Conservation (phyloP, 2,329 filamentous ascomycete species). For the Monosporascus sp. region DNA sequence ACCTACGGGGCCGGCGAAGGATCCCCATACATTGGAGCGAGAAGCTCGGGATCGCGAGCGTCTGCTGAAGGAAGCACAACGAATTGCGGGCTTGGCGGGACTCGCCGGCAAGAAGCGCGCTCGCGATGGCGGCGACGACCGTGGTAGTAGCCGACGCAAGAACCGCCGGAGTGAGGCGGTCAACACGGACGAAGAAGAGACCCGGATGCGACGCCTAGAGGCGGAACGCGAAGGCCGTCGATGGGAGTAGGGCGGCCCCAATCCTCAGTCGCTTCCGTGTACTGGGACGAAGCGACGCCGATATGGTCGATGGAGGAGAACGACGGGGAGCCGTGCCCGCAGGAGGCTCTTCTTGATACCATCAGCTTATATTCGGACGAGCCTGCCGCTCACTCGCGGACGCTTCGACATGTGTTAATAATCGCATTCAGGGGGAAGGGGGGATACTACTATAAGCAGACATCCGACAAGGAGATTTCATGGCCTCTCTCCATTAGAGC, state of each 20-base stretch:
- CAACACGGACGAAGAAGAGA: conserved; percentile 44
- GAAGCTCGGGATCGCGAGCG: conserved; percentile 62
- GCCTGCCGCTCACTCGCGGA: too few relatives aligned
- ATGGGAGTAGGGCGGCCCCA: conserved; percentile 33
- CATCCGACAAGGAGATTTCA: too few relatives aligned
- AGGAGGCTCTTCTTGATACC: too few relatives aligned
- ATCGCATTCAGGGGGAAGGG: too few relatives aligned
- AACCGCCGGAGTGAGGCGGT: conserved; percentile 44
- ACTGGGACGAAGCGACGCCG: not conserved
- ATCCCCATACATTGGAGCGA: conserved; percentile 65
- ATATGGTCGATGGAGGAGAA: too few relatives aligned
- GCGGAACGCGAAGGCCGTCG: conserved; percentile 52
- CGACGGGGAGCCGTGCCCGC: too few relatives aligned
- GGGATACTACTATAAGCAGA: too few relatives aligned
- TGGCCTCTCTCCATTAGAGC: too few relatives aligned
- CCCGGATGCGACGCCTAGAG: conserved; percentile 51
- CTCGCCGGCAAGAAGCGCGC: conserved; percentile 44
- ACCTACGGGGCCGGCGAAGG: conserved; percentile 28
- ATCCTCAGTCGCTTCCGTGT: conserved; percentile 1
- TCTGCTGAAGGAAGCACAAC: conserved; percentile 63
- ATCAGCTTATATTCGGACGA: too few relatives aligned
- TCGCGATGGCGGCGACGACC: conserved; percentile 36
- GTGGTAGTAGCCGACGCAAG: conserved; percentile 38
- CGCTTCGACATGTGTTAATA: too few relatives aligned
- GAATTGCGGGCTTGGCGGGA: conserved; percentile 50